phyloP scores from a whole-genome alignment of 768 basidiomycete genomes.

The Panaeolus cyanescens region DNA sequence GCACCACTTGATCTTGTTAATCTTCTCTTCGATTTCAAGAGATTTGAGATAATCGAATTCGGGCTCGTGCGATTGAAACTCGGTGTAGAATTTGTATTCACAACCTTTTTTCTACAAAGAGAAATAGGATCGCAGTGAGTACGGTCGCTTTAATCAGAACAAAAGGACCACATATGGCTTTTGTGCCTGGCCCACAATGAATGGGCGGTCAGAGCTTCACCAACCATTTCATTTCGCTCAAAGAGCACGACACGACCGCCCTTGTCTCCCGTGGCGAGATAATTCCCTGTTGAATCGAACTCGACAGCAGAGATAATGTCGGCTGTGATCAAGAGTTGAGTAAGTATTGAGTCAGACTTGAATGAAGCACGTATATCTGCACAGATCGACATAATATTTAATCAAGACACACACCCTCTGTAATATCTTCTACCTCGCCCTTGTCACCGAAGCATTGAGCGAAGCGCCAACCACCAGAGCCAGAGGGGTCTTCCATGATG shows the following conservation, averaged over 20 bases:
- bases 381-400: constrained; percentile 2
- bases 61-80: constrained; percentile 99
- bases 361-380: not conserved
- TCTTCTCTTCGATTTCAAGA: constrained; percentile 99
- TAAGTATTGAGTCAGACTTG: constrained; percentile 2
- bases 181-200: constrained; percentile 14
- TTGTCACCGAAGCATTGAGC: constrained; percentile 99
- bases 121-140: constrained; percentile 4
- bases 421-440: constrained; percentile 99
- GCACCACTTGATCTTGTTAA: constrained; percentile 99
- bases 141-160: constrained; percentile 17
- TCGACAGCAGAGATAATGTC: constrained; percentile 99
- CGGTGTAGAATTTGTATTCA: constrained; percentile 99
- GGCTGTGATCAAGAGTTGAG: constrained; percentile 53
- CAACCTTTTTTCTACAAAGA: constrained; percentile 93
- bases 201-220: constrained; percentile 20
- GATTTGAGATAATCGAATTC: constrained; percentile 99
- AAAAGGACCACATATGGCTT: constrained; percentile 15
- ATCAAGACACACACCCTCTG: constrained; percentile 72
- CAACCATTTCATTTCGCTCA: constrained; percentile 94
- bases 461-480: constrained; percentile 94
- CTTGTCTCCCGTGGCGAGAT: constrained; percentile 99
- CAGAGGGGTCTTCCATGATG: constrained; percentile 83
- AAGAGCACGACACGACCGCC: constrained; percentile 98
- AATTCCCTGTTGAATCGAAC: constrained; percentile 99